phyloP scores from a whole-genome alignment of 768 basidiomycete genomes.

The Suillus americanus region DNA sequence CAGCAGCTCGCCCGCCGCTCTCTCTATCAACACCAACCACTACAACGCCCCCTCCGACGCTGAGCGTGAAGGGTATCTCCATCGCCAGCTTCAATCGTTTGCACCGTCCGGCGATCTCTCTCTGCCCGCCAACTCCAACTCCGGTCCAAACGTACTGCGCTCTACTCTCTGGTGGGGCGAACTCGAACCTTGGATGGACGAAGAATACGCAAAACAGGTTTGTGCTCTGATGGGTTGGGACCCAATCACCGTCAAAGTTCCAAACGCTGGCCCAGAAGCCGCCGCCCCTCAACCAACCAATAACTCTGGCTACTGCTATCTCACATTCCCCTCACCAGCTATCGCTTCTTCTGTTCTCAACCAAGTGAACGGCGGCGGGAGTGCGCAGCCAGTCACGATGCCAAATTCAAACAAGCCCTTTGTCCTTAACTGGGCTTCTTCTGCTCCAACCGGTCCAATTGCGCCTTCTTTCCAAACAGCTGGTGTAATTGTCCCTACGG shows the following conservation, averaged over 20 bases:
- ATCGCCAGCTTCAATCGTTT: conserved; percentile 19
- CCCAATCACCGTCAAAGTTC: conserved; percentile 69
- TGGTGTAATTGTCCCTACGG: conserved; percentile 23
- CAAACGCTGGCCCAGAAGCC: conserved; percentile 56
- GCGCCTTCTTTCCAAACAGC: conserved; percentile 32
- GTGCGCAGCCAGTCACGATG: conserved; percentile 59
- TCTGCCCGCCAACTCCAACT: conserved; percentile 28
- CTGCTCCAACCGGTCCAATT: conserved; percentile 36
- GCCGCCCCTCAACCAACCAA: conserved; percentile 63
- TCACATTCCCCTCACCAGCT: conserved; percentile 75
- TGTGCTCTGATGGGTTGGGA: conserved; percentile 89
- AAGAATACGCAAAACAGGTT: conserved; percentile 90
- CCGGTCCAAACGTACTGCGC: conserved; percentile 35
- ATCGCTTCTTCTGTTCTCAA: conserved; percentile 70
- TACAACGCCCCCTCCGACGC: conserved; percentile 19
- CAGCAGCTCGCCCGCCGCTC: conserved; percentile 22
- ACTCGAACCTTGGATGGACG: conserved; percentile 96
- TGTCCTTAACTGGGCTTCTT: conserved; percentile 74
- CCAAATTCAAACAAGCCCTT: conserved; percentile 86
- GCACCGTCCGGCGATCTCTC: conserved; percentile 16
- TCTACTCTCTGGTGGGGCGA: conserved; percentile 84
- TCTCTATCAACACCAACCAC: conserved; percentile 17
- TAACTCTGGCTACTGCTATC: conserved; percentile 86
- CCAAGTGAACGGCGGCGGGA: conserved; percentile 54
- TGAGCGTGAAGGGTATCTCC: conserved; percentile 18